phyloP scores from a whole-genome alignment of 73 alveolate genomes.

The Paramecium caudatum region DNA sequence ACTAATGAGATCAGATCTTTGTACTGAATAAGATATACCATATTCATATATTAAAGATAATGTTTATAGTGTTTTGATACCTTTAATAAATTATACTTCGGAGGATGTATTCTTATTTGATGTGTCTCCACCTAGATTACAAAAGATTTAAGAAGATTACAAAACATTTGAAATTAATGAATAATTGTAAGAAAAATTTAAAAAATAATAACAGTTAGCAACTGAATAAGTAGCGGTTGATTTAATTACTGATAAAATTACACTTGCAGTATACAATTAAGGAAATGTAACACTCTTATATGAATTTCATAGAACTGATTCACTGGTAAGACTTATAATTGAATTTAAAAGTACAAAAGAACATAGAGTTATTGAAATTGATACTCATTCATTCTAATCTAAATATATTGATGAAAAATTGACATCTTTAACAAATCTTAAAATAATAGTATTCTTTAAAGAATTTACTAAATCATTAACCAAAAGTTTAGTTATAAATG shows the following conservation, averaged over 20 bases:
- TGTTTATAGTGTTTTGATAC: not conserved
- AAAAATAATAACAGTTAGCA: too few species aligned
- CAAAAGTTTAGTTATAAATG: not conserved
- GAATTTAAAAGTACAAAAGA: constrained; percentile 7
- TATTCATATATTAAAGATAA: not conserved
- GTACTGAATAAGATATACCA: not conserved
- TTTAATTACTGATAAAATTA: constrained; percentile 21
- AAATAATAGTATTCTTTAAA: not conserved
- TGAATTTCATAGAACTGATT: constrained; percentile 11
- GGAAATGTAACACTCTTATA: not conserved
- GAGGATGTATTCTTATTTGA: too few species aligned
- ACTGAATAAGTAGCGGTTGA: not conserved
- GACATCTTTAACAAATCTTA: not conserved
- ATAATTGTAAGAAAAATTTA: too few species aligned
- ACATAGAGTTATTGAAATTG: not conserved
- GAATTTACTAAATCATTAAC: not conserved
- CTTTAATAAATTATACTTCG: not conserved
- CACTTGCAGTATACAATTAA: not conserved
- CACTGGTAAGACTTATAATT: not conserved
- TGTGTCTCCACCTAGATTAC: not conserved
- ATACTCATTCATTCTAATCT: not conserved
- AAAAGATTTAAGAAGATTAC: not conserved
- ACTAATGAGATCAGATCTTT: not conserved
- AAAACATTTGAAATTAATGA: not conserved
- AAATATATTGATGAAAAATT: constrained; percentile 38